A percentile compares a stretch with the other conserved stretches of the same genome.
Conservation (phyloP, 2,329 filamentous ascomycete genomes). For the Neonectria punicea region DNA sequence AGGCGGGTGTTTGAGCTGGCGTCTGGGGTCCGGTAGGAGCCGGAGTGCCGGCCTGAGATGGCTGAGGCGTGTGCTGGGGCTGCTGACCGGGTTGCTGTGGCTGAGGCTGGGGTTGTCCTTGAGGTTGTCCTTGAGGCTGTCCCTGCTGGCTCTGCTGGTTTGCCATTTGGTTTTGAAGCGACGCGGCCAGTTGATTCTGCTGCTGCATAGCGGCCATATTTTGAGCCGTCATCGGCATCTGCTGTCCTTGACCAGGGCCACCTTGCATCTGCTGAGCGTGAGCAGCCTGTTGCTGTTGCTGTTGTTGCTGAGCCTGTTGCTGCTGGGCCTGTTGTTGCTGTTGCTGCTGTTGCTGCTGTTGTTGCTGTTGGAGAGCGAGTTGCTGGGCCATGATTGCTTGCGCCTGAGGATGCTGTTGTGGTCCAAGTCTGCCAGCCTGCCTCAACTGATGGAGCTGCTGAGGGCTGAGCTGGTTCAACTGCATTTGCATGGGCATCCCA, state of each 20-base stretch:
- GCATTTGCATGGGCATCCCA: slow-evolving; percentile 65
- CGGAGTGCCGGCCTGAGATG: slow-evolving; percentile 54
- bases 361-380: slow-evolving; percentile 54
- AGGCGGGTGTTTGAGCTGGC: slow-evolving; percentile 57
- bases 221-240: slow-evolving; percentile 60
- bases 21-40: slow-evolving; percentile 58
- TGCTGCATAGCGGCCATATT: slow-evolving; percentile 58
- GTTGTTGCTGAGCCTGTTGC: slow-evolving; percentile 49
- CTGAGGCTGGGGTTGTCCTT: slow-evolving; percentile 35
- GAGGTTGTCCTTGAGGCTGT: slow-evolving; percentile 39
- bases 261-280: slow-evolving; percentile 54
- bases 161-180: slow-evolving; percentile 44
- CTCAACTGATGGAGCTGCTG: slow-evolving; percentile 65
- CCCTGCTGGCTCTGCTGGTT: slow-evolving; percentile 45
- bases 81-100: slow-evolving; percentile 55
- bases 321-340: slow-evolving; percentile 44
- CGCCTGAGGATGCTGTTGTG: slow-evolving; percentile 48
- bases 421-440: slow-evolving; percentile 51
- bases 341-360: slow-evolving; percentile 46
- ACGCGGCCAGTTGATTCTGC: slow-evolving; percentile 52
- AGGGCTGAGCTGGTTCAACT: slow-evolving; percentile 60
- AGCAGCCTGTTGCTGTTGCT: slow-evolving; percentile 45
- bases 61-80: slow-evolving; percentile 59
- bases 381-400: slow-evolving; percentile 56
- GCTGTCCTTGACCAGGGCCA: slow-evolving; percentile 58